Evolutionary conservation across 371 early-diverging fungal genomes (phyloP), one percentile per base, ranked within the genome.

Genomic region (Mucor piriformis): DNA sequence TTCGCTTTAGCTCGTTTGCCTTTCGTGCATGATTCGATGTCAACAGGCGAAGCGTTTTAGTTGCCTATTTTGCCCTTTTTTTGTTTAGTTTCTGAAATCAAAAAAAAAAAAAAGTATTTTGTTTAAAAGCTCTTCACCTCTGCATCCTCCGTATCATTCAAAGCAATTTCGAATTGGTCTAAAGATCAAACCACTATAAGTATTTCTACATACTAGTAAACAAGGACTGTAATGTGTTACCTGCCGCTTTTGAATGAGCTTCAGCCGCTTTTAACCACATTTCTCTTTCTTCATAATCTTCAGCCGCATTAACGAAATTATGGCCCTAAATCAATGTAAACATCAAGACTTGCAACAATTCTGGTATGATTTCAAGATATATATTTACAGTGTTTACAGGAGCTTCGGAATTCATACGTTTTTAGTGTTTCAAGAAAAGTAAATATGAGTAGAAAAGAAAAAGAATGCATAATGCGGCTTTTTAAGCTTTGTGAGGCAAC

Each of bases 231-330:
- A 11, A 18, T 16, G 20, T 6, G 0, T 42, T 58, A 67, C 67
- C 67, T 43, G 83, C 83, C 37, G 83, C 83, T 38, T 72, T 64
- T 16, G 53, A 47, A 65, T 83, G 83, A 10, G 78, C 68, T 32
- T 79, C 73, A 20, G 71, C 68, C 27, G 83, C 83, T 62, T 77
- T 65, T 10, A 50, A 48, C 81, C 79, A 83, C 29, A 66, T 54
- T 55, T 81, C 83, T 12, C 66, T 66, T 50, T 83, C 83, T 62
- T 81, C 79, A 25, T 59, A 73, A 59, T 81, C 80, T 58, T 83
- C 83, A 25, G 83, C 83, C 3, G 59, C 67, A 58, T 71, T 77
- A 3, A 75, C 81, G 67, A 67, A 83, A 18, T 71, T 42, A 64
- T 83, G 83, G 1, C 81, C 83, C 83, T 83, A 63, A 20, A 27